These are phyloP conservation scores for Clavaria fumosa DNA, from an alignment of 768 basidiomycete genomes.

Conservation along the genomic window DNA sequence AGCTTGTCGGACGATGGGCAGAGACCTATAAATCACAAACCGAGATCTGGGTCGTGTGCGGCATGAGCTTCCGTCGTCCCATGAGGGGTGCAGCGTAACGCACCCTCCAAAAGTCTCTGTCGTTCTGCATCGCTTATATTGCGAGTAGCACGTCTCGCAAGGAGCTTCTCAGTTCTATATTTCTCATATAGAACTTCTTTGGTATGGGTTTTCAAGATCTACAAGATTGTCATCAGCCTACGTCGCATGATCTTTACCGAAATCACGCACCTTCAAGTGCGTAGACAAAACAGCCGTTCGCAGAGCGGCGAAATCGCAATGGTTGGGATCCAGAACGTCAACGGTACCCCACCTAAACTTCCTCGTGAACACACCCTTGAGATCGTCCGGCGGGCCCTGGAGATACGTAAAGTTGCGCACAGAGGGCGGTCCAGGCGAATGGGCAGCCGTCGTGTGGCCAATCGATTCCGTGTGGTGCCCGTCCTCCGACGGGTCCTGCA, in stretches of 20 bases:
- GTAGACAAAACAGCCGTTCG: conserved; percentile 73
- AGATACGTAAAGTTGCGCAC: conserved; percentile 26
- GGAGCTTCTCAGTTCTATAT: conserved; percentile 81
- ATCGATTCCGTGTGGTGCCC: conserved; percentile 18
- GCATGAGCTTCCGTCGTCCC: neutral
- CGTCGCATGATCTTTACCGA: conserved; percentile 2
- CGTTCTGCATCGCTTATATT: conserved; percentile 64
- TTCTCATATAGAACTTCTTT: conserved; percentile 88
- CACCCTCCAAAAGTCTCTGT: conserved; percentile 60
- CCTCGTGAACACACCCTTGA: conserved; percentile 62
- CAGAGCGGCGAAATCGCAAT: conserved; percentile 80
- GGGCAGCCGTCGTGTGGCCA: neutral
- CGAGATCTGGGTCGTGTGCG: conserved; percentile 27
- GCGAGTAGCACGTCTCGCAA: conserved; percentile 70
- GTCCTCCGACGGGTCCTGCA: conserved; percentile 25
- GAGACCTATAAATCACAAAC: conserved; percentile 21
- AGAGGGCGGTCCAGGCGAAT: conserved; percentile 23
- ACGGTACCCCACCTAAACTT: conserved; percentile 82
- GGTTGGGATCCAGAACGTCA: conserved; percentile 71
- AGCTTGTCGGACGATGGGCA: neutral
- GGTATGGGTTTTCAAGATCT: conserved; percentile 73
- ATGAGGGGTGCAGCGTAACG: conserved; percentile 8
- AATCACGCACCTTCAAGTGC: conserved; percentile 56
- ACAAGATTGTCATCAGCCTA: conserved; percentile 5
- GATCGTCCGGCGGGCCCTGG: conserved; percentile 44